A percentile compares a stretch with the other conserved stretches of the same genome.
These are phyloP conservation scores for Wickerhamiella alocasiicola DNA, from an alignment of 805 yeast genomes.

Conservation along the genomic window DNA sequence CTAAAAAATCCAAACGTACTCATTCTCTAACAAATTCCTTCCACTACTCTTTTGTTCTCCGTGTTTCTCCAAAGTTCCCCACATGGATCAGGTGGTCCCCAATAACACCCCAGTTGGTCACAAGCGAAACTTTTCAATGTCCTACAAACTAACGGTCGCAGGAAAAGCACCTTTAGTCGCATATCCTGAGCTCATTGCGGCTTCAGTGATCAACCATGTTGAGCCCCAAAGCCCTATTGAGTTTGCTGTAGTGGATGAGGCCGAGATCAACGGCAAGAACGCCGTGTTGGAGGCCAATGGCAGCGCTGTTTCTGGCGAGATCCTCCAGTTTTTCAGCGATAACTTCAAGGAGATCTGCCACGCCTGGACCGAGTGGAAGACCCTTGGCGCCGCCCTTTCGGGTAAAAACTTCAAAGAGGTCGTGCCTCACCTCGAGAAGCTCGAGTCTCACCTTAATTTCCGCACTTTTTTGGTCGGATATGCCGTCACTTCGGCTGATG, in stretches of 20 bases:
- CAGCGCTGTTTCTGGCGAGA: constrained; percentile 38
- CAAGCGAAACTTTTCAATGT: constrained; percentile 7
- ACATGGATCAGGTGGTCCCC: not conserved
- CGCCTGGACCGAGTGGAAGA: constrained; percentile 44
- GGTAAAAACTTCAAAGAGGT: constrained; percentile 83
- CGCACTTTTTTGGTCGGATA: constrained; percentile 67
- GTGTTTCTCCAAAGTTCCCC: too few relatives aligned
- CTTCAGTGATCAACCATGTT: constrained; percentile 51
- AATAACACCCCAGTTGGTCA: not conserved
- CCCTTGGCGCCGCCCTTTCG: constrained; percentile 56
- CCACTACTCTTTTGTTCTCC: too few relatives aligned
- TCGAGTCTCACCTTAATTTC: constrained; percentile 75
- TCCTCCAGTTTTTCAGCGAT: constrained; percentile 28
- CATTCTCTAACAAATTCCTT: too few relatives aligned
- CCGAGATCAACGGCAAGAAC: constrained; percentile 37
- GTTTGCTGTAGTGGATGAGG: constrained; percentile 61
- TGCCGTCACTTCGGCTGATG: constrained; percentile 61
- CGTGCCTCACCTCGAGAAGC: constrained; percentile 59
- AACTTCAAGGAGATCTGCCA: constrained; percentile 35
- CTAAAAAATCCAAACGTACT: too few relatives aligned
- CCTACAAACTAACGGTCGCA: constrained; percentile 47
- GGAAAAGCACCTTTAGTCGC: constrained; percentile 79
- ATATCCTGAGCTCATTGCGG: constrained; percentile 66
- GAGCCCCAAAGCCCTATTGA: constrained; percentile 35
- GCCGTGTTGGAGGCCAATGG: constrained; percentile 26